Evolutionary conservation across 2,329 filamentous ascomycete genomes (phyloP).

Genomic region (Tolypocladium album): DNA sequence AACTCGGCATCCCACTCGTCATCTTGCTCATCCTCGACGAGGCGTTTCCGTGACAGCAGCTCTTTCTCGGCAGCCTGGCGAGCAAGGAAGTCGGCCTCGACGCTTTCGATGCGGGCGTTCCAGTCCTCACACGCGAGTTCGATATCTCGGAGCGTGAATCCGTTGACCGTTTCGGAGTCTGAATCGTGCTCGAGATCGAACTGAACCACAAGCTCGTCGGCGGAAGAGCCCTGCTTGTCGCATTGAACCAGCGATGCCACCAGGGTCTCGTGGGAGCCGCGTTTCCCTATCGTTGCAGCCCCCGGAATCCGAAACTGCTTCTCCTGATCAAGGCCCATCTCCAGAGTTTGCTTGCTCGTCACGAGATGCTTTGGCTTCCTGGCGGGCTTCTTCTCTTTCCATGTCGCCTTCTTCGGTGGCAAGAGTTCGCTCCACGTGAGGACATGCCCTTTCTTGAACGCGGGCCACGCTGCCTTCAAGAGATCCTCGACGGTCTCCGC

Average conservation of each 20-base stretch:
- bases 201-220: constrained; percentile 25
- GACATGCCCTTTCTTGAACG: constrained; percentile 64
- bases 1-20: constrained; percentile 57
- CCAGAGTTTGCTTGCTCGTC: constrained; percentile 79
- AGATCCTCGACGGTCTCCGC: constrained; percentile 66
- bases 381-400: constrained; percentile 64
- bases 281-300: constrained; percentile 42
- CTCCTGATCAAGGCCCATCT: constrained; percentile 78
- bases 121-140: constrained; percentile 81
- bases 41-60: constrained; percentile 17
- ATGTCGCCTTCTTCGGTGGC: constrained; percentile 67
- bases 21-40: constrained; percentile 31
- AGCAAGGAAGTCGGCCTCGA: constrained; percentile 25
- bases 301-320: constrained; percentile 71
- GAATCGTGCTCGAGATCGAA: constrained; percentile 40
- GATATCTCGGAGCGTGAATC: constrained; percentile 69
- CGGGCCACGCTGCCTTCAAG: constrained; percentile 70
- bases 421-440: constrained; percentile 76
- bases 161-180: constrained; percentile 57
- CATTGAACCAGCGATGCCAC: constrained; percentile 36
- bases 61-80: constrained; percentile 20
- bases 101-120: constrained; percentile 51
- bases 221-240: constrained; percentile 23
- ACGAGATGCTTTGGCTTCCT: constrained; percentile 75
- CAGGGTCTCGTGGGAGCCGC: constrained; percentile 42